Evolutionary conservation across 495 filamentous ascomycete species (phyloP).

Genomic region (Immersiella caudata): DNA sequence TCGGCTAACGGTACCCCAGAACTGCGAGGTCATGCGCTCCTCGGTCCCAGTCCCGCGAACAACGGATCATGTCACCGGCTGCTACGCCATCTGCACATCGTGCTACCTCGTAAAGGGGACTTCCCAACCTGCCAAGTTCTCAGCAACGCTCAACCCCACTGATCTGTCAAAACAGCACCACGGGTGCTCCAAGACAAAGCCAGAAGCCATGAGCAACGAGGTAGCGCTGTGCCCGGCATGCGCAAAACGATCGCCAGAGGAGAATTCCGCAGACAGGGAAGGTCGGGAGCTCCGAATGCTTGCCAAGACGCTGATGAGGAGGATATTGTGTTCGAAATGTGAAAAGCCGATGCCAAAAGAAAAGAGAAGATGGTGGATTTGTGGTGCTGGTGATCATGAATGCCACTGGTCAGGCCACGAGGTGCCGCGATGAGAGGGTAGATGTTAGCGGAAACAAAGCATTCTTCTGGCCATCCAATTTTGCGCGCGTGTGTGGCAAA

Average conservation of each 20-base stretch:
- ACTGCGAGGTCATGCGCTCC: background rate
- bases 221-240: conserved; percentile 6
- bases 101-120: conserved; percentile 12
- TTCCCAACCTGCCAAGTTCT: conserved; percentile 8
- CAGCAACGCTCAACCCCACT: conserved; percentile 1
- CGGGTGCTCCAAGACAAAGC: background rate
- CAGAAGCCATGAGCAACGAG: background rate
- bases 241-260: background rate
- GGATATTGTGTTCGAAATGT: conserved; percentile 15
- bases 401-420: conserved; percentile 19
- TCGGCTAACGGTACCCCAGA: background rate
- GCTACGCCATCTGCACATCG: conserved; percentile 13
- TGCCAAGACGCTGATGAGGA: background rate
- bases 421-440: background rate
- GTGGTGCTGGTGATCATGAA: conserved; percentile 8
- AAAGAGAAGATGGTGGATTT: conserved; percentile 19
- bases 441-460: background rate
- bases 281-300: background rate
- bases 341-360: conserved; percentile 12
- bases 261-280: background rate
- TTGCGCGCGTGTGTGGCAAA: too few relatives aligned
- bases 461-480: too few relatives aligned
- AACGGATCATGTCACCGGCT: conserved; percentile 12
- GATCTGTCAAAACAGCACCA: background rate
- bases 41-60: conserved; percentile 3